phyloP scores from a whole-genome alignment of 2,329 filamentous ascomycete species.

The Claviceps africana region DNA sequence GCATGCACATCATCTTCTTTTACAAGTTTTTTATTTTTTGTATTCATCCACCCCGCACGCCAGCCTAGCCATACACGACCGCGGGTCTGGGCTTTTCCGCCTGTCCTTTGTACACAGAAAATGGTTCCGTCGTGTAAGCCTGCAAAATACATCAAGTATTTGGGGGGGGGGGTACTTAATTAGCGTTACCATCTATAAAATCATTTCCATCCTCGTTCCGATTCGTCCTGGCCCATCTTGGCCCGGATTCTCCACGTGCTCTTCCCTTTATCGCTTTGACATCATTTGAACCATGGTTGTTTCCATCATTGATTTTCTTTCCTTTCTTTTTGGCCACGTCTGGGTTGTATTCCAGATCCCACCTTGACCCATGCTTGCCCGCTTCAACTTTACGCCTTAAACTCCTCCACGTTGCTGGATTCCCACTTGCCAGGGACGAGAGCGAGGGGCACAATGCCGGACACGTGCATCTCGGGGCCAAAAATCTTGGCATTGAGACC shows the following conservation, averaged over 20 bases:
- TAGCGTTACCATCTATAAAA: constrained; percentile 10
- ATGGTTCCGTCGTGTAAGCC: constrained; percentile 18
- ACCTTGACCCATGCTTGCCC: neutral
- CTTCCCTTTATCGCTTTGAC: neutral
- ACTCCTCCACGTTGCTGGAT: constrained; percentile 47
- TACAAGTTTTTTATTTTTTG: neutral
- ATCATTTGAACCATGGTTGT: neutral
- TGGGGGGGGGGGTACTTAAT: constrained; percentile 1
- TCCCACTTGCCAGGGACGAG: constrained; percentile 54
- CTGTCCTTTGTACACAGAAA: neutral
- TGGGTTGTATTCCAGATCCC: neutral
- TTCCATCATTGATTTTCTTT: neutral
- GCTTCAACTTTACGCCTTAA: constrained; percentile 32
- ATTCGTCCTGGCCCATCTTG: neutral
- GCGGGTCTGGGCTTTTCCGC: neutral
- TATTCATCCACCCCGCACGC: neutral
- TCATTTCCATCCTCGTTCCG: neutral
- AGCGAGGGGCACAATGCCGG: constrained; percentile 87
- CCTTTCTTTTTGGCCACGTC: neutral
- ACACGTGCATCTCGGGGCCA: constrained; percentile 83
- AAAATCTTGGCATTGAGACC: constrained; percentile 57
- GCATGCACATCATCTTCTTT: neutral
- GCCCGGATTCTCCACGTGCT: neutral
- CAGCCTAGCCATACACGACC: constrained; percentile 3
- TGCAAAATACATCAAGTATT: constrained; percentile 20